Conservation (phyloP, 352 stramenopile genomes). For the Phytophthora tubulina region DNA sequence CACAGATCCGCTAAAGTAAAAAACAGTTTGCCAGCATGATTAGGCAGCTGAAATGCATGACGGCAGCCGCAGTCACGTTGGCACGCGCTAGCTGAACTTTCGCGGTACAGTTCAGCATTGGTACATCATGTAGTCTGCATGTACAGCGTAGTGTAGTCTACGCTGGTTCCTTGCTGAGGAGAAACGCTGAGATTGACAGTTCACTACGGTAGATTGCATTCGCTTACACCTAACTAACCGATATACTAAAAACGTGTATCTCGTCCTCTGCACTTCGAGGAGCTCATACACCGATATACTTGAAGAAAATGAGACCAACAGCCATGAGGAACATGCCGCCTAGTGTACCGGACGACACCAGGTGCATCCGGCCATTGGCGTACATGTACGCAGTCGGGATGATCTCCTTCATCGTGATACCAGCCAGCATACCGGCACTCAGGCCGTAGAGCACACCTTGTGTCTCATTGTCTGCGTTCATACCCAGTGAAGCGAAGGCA, state of each 20-base stretch:
- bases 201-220: conserved; percentile 29
- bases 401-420: conserved; percentile 93
- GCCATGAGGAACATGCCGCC: conserved; percentile 91
- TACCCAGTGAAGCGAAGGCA: conserved; percentile 87
- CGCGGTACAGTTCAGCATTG: no score
- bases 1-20: no score
- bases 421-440: conserved; percentile 94
- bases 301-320: conserved; percentile 90
- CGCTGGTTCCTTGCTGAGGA: no score
- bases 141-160: no score
- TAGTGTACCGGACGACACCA: conserved; percentile 87
- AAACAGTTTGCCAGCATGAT: not conserved
- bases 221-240: conserved; percentile 28
- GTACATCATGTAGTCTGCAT: no score
- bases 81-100: conserved; percentile 17
- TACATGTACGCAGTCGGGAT: conserved; percentile 94
- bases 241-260: conserved; percentile 18
- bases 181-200: not conserved
- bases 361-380: conserved; percentile 81
- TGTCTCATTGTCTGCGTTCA: conserved; percentile 65
- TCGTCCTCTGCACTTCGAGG: conserved; percentile 5
- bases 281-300: conserved; percentile 63
- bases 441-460: conserved; percentile 95
- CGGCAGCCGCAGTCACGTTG: conserved; percentile 4
- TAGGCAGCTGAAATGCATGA: not conserved